Evolutionary conservation across 371 early-diverging fungal species (phyloP).

Genomic region (Funneliformis caledonium): DNA sequence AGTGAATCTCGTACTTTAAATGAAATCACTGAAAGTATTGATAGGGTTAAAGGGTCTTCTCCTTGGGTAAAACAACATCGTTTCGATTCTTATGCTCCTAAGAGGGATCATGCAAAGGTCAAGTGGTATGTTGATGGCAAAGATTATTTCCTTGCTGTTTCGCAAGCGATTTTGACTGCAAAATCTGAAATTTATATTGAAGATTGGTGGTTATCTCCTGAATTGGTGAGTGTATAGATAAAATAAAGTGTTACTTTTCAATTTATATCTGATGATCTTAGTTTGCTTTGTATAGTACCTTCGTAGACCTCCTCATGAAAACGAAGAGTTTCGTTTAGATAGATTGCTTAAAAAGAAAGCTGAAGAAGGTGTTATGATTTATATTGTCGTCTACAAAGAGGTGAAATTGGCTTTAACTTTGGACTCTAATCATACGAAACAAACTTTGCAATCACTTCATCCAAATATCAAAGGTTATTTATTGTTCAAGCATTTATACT

Average conservation of each 20-base stretch:
- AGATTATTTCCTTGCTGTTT: conserved; percentile 81
- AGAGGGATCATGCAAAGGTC: conserved; percentile 68
- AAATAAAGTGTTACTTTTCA: neutral
- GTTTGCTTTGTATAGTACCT: conserved; percentile 61
- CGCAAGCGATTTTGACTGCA: conserved; percentile 80
- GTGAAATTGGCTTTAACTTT: conserved; percentile 79
- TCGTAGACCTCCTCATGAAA: conserved; percentile 72
- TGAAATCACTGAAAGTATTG: conserved; percentile 68
- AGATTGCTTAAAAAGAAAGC: conserved; percentile 82
- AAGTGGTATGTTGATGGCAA: conserved; percentile 84
- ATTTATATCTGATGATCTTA: neutral
- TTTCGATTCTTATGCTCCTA: conserved; percentile 82
- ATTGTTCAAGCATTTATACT: neutral
- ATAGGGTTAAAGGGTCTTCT: conserved; percentile 61
- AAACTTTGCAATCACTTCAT: conserved; percentile 75
- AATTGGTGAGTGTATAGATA: conserved; percentile 58
- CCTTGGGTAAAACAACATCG: conserved; percentile 78
- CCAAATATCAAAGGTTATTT: conserved; percentile 72
- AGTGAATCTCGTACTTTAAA: conserved; percentile 66
- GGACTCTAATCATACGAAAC: conserved; percentile 85
- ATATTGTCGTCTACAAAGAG: conserved; percentile 91
- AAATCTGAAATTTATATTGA: conserved; percentile 79
- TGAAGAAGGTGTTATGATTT: conserved; percentile 86
- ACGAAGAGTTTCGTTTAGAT: conserved; percentile 84
- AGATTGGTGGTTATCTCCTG: conserved; percentile 93